phyloP scores from a whole-genome alignment of 495 filamentous ascomycete genomes.

The Penicillium robsamsonii region DNA sequence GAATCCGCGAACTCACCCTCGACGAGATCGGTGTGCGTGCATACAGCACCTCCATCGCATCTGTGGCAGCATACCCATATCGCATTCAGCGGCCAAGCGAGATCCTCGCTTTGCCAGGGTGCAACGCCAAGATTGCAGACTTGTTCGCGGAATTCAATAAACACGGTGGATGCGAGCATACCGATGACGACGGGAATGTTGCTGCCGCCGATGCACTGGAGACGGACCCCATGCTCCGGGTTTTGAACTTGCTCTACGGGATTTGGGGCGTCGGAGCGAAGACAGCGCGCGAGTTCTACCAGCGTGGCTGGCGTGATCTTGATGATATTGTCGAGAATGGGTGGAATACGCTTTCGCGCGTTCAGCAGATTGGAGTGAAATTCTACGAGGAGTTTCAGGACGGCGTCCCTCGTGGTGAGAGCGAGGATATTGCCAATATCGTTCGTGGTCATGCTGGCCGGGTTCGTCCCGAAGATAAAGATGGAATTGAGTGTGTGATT shows the following conservation, averaged over 20 bases:
- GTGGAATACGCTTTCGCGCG: conserved; percentile 70
- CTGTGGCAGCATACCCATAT: conserved; percentile 79
- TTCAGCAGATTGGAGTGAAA: conserved; percentile 94
- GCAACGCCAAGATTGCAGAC: conserved; percentile 73
- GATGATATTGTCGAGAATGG: conserved; percentile 85
- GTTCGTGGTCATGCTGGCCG: conserved; percentile 62
- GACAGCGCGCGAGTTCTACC: conserved; percentile 78
- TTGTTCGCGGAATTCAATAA: conserved; percentile 75
- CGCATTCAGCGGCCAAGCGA: conserved; percentile 54
- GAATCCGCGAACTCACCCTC: conserved; percentile 63
- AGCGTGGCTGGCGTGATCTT: conserved; percentile 68
- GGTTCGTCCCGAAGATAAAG: conserved; percentile 35
- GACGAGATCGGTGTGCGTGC: conserved; percentile 83
- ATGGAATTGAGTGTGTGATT: conserved; percentile 63
- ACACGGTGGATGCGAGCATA: conserved; percentile 17
- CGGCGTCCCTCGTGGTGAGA: conserved; percentile 70
- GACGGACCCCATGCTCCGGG: conserved; percentile 58
- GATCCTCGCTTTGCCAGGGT: conserved; percentile 72
- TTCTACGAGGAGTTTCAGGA: conserved; percentile 83
- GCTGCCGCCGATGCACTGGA: conserved; percentile 63
- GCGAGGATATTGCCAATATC: conserved; percentile 62
- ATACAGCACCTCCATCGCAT: conserved; percentile 83
- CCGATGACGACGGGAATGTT: conserved; percentile 51
- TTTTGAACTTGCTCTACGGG: conserved; percentile 66
- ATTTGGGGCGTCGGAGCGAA: conserved; percentile 91